These are phyloP conservation scores for Pyrenophora tritici-repentis DNA, from an alignment of 2,329 filamentous ascomycete species.

Conservation along the genomic window DNA sequence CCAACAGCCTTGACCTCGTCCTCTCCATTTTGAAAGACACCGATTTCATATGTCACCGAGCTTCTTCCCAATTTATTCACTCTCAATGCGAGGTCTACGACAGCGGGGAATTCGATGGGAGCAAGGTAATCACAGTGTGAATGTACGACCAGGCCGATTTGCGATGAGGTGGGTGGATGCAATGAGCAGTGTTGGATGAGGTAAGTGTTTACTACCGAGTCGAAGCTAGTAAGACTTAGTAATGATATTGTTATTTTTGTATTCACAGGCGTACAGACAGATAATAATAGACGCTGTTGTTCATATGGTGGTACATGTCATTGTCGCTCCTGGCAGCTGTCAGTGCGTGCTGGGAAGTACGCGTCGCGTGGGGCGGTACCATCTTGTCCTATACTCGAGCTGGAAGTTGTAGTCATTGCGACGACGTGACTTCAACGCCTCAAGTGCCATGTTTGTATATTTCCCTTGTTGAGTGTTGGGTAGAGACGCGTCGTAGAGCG, in stretches of 20 bases:
- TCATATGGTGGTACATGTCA: conserved; percentile 94
- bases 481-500: neutral
- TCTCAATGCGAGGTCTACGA: conserved; percentile 79
- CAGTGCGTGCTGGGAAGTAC: conserved; percentile 9
- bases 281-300: conserved; percentile 85
- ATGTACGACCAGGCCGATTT: conserved; percentile 84
- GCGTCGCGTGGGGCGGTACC: conserved; percentile 58
- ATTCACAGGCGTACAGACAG: conserved; percentile 60
- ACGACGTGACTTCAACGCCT: conserved; percentile 60
- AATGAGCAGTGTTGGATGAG: conserved; percentile 79
- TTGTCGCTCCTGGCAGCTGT: conserved; percentile 71
- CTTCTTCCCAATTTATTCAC: conserved; percentile 84
- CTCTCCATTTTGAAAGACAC: conserved; percentile 76
- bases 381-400: conserved; percentile 84
- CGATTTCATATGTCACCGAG: conserved; percentile 89
- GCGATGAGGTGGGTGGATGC: conserved; percentile 68
- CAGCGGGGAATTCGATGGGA: conserved; percentile 78
- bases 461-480: neutral
- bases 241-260: neutral
- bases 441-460: conserved; percentile 29
- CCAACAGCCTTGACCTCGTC: conserved; percentile 81
- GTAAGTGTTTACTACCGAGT: conserved; percentile 88
- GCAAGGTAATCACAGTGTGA: conserved; percentile 85
- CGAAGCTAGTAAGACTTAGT: conserved; percentile 60
- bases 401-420: conserved; percentile 77